phyloP scores from a whole-genome alignment of 2,329 filamentous ascomycete species.

The Fusarium avenaceum region DNA sequence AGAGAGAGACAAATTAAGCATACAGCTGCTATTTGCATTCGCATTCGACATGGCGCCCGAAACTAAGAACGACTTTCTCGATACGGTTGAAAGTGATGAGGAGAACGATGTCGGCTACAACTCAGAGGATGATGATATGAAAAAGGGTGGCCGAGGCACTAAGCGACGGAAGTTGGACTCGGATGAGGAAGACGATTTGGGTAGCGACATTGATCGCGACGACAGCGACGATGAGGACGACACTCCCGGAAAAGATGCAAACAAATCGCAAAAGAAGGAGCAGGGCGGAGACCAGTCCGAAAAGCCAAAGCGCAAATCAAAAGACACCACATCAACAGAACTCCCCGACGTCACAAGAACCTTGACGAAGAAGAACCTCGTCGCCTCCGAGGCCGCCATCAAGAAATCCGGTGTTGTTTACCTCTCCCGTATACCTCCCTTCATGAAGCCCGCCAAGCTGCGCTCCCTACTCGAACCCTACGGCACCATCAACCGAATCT shows the following conservation, averaged over 20 bases:
- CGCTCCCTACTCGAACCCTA: slow-evolving; percentile 81
- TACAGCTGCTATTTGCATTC: slow-evolving; percentile 20
- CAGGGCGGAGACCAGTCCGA: slow-evolving; percentile 26
- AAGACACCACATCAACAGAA: slow-evolving; percentile 51
- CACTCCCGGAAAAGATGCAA: slow-evolving; percentile 48
- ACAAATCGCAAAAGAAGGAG: slow-evolving; percentile 45
- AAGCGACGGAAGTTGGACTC: slow-evolving; percentile 74
- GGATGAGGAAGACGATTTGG: slow-evolving; percentile 53
- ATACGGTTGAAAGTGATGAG: slow-evolving; percentile 70
- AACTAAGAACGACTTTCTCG: slow-evolving; percentile 80
- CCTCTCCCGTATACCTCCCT: slow-evolving; percentile 85
- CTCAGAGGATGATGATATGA: slow-evolving; percentile 77
- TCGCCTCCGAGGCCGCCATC: slow-evolving; percentile 73
- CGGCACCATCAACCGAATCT: slow-evolving; percentile 81
- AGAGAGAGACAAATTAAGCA: slow-evolving; percentile 10
- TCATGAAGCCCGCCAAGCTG: slow-evolving; percentile 87
- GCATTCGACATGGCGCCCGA: slow-evolving; percentile 70
- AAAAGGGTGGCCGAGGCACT: slow-evolving; percentile 71
- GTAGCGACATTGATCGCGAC: slow-evolving; percentile 56
- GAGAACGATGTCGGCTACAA: slow-evolving; percentile 72
- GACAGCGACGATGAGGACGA: slow-evolving; percentile 53
- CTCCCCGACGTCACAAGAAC: slow-evolving; percentile 66
- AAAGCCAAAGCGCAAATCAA: slow-evolving; percentile 44
- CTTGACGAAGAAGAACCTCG: slow-evolving; percentile 76
- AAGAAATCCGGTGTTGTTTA: slow-evolving; percentile 85